Percentiles rank a stretch among this genome's conserved stretches.
These are phyloP conservation scores for Penicillium capsulatum DNA, from an alignment of 2,329 filamentous ascomycete genomes.

Conservation along the genomic window DNA sequence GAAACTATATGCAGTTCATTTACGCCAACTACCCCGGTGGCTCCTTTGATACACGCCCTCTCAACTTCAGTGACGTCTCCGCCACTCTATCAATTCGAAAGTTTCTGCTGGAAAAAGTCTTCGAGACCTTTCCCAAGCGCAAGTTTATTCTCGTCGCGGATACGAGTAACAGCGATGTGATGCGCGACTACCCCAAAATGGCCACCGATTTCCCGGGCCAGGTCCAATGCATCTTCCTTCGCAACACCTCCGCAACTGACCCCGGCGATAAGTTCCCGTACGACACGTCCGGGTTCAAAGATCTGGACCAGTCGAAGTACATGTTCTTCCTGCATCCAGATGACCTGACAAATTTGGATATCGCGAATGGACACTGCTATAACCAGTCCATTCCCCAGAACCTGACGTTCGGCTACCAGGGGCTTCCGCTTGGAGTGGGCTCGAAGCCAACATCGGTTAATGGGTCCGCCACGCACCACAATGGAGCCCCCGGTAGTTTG, in stretches of 20 bases:
- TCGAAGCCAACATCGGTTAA: constrained; percentile 9
- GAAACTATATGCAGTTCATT: constrained; percentile 74
- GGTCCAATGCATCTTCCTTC: constrained; percentile 72
- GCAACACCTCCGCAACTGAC: constrained; percentile 70
- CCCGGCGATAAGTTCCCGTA: constrained; percentile 66
- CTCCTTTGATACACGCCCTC: constrained; percentile 70
- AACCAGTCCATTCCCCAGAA: constrained; percentile 65
- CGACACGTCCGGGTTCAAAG: constrained; percentile 67
- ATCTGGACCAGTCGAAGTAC: constrained; percentile 61
- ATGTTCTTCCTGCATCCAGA: constrained; percentile 76
- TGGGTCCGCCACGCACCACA: constrained; percentile 16
- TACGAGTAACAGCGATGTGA: constrained; percentile 71
- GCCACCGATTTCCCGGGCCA: constrained; percentile 64
- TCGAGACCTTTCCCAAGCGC: constrained; percentile 68
- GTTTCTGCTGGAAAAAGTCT: constrained; percentile 66
- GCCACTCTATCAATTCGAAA: constrained; percentile 68
- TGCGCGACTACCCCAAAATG: constrained; percentile 58
- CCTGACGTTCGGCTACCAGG: constrained; percentile 65
- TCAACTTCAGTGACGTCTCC: constrained; percentile 73
- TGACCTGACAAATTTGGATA: constrained; percentile 63
- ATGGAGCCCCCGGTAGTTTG: constrained; percentile 10
- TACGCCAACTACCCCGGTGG: constrained; percentile 73
- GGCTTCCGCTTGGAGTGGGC: constrained; percentile 26
- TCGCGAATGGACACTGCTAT: constrained; percentile 63
- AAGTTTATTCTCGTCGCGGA: constrained; percentile 74